Conservation (phyloP, 2,329 filamentous ascomycete species). For the Xylariales sp. region DNA sequence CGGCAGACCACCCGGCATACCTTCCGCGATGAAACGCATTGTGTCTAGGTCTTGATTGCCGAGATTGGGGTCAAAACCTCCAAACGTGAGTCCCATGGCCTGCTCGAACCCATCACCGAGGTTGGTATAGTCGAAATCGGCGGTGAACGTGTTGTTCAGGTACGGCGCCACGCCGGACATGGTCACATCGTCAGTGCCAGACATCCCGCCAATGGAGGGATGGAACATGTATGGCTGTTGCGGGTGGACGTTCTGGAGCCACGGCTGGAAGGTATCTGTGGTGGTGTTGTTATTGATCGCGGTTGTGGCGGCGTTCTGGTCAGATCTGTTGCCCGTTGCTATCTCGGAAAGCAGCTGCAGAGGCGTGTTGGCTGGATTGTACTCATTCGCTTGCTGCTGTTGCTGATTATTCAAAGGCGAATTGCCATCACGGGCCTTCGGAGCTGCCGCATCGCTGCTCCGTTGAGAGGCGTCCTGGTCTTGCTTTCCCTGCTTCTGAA, state of each 20-base stretch:
- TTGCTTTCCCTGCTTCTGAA: constrained; percentile 44
- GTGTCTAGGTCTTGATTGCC: not conserved
- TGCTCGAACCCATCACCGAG: constrained; percentile 37
- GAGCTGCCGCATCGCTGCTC: constrained; percentile 1
- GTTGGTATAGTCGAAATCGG: constrained; percentile 30
- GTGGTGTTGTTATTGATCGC: constrained; percentile 17
- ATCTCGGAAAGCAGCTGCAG: constrained; percentile 54
- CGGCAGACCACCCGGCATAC: too few relatives aligned
- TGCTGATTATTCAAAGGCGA: not conserved
- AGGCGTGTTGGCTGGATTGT: constrained; percentile 42
- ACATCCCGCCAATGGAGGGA: not conserved
- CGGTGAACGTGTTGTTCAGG: constrained; percentile 21
- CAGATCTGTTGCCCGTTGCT: constrained; percentile 36
- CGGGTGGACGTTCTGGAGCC: constrained; percentile 10
- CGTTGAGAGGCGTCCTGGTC: too few relatives aligned
- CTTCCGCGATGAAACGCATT: constrained; percentile 2
- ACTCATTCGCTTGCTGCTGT: constrained; percentile 19
- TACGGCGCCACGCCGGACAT: constrained; percentile 21
- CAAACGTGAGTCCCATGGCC: constrained; percentile 38
- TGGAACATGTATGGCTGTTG: not conserved
- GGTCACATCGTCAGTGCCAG: constrained; percentile 1
- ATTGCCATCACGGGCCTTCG: constrained; percentile 11
- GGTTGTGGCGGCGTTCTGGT: constrained; percentile 14
- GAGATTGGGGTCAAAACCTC: constrained; percentile 22
- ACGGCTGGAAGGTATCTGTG: constrained; percentile 13